These are phyloP conservation scores for Globisporangium camurandrum DNA, from an alignment of 352 stramenopile genomes.

Conservation along the genomic window DNA sequence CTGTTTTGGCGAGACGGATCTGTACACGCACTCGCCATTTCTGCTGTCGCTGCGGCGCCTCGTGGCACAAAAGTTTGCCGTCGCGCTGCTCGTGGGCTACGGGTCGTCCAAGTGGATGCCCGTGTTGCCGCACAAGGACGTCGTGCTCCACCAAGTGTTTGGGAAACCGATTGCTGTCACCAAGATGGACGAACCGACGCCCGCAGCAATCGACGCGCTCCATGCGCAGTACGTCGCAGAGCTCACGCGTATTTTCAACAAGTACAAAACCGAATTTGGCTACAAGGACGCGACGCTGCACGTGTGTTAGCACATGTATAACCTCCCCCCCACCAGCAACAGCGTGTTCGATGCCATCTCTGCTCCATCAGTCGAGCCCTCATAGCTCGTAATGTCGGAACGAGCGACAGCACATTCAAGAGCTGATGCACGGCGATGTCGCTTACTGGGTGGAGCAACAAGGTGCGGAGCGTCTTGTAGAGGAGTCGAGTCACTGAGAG, in stretches of 20 bases:
- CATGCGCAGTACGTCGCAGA: slow-evolving; percentile 60
- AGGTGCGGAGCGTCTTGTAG: background rate
- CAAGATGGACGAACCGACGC: slow-evolving; percentile 46
- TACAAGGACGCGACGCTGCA: slow-evolving; percentile 48
- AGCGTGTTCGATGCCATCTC: no score
- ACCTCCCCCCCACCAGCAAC: no score
- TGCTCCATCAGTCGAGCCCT: no score
- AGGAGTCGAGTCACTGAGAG: no score
- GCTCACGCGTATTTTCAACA: slow-evolving; percentile 72
- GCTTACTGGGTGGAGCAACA: no score
- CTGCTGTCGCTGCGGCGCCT: slow-evolving; percentile 63
- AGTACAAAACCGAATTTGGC: slow-evolving; percentile 77
- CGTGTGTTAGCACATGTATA: slow-evolving; percentile 46
- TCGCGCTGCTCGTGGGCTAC: slow-evolving; percentile 55
- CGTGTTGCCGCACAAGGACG: slow-evolving; percentile 44
- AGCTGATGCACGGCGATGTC: no score
- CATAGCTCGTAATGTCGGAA: no score
- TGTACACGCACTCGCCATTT: slow-evolving; percentile 73
- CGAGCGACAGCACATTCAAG: no score
- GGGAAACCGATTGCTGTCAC: slow-evolving; percentile 61
- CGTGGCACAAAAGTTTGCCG: slow-evolving; percentile 57
- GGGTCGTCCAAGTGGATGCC: slow-evolving; percentile 52
- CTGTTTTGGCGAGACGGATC: slow-evolving; percentile 75
- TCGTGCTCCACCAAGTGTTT: slow-evolving; percentile 63
- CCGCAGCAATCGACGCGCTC: slow-evolving; percentile 59